Conservation (phyloP, 2,329 filamentous ascomycete genomes). For the Macrophomina phaseolina region DNA sequence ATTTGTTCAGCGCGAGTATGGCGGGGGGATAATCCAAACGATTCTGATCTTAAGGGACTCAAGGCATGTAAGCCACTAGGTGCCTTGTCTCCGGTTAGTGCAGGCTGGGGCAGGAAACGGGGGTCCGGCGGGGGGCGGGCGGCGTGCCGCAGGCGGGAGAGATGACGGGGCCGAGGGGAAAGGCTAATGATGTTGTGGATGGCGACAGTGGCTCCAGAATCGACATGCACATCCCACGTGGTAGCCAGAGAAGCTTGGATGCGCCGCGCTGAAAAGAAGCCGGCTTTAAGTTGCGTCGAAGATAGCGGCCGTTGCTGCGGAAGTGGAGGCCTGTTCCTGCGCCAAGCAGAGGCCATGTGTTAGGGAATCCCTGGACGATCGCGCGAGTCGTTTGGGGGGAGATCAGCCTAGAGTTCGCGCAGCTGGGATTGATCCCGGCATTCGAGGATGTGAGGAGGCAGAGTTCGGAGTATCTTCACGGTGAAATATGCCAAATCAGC, state of each 20-base stretch:
- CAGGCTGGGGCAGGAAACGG: neutral
- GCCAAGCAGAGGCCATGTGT: neutral
- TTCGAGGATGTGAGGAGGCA: neutral
- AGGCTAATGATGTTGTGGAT: neutral
- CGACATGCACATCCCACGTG: constrained; percentile 4
- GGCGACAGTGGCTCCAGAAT: neutral
- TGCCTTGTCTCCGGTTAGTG: neutral
- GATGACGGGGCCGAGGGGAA: neutral
- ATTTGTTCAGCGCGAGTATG: neutral
- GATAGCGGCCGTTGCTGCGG: neutral
- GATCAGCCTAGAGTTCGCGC: neutral
- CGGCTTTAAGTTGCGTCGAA: neutral
- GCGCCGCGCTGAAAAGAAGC: neutral
- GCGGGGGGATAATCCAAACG: neutral
- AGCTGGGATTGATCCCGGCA: neutral
- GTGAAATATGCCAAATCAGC: neutral
- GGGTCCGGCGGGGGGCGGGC: neutral
- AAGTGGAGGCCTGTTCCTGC: constrained; percentile 4
- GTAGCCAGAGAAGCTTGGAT: neutral
- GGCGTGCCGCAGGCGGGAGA: neutral
- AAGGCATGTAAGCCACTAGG: neutral
- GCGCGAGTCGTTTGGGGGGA: neutral
- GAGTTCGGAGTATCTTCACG: constrained; percentile 4
- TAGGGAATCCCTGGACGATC: neutral
- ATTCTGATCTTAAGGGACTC: neutral